Conservation (phyloP, 2,329 filamentous ascomycete species). For the Epichloe brachyelytri region DNA sequence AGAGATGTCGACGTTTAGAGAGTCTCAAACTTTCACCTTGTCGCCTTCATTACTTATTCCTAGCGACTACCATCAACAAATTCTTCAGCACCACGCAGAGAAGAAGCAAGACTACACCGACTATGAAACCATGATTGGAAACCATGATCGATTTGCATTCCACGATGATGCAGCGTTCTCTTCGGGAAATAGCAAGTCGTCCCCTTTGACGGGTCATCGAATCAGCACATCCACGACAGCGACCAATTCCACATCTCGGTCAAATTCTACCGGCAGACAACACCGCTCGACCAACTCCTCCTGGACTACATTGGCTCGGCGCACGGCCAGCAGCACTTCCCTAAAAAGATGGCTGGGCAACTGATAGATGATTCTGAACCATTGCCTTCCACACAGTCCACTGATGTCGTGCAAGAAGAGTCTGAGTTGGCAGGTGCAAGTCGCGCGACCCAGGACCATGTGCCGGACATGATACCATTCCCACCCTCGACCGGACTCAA, state of each 20-base stretch:
- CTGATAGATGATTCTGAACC: conserved; percentile 21
- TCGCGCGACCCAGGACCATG: conserved; percentile 16
- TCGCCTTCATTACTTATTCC: conserved; percentile 52
- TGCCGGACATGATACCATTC: conserved; percentile 22
- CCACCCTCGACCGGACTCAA: conserved; percentile 13
- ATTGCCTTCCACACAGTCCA: conserved; percentile 14
- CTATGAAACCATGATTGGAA: conserved; percentile 15
- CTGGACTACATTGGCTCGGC: conserved; percentile 39
- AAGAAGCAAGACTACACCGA: conserved; percentile 17
- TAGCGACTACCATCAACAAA: conserved; percentile 42
- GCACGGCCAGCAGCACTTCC: conserved; percentile 40
- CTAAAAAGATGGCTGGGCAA: conserved; percentile 21
- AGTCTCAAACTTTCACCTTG: conserved; percentile 44
- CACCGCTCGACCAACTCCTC: conserved; percentile 42
- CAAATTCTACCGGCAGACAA: conserved; percentile 34
- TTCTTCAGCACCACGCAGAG: conserved; percentile 24
- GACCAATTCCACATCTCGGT: conserved; percentile 34
- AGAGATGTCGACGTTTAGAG: conserved; percentile 41
- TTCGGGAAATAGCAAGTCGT: conserved; percentile 8
- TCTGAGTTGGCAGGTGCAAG: conserved; percentile 7
- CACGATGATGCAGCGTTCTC: conserved; percentile 9
- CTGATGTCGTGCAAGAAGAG: conserved; percentile 10
- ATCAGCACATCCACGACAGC: conserved; percentile 42
- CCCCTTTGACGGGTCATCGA: conserved; percentile 24
- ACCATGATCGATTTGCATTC: conserved; percentile 7